Evolutionary conservation across 108 stramenopile genomes (phyloP).

Genomic region (Phaeodactylum tricornutum): DNA sequence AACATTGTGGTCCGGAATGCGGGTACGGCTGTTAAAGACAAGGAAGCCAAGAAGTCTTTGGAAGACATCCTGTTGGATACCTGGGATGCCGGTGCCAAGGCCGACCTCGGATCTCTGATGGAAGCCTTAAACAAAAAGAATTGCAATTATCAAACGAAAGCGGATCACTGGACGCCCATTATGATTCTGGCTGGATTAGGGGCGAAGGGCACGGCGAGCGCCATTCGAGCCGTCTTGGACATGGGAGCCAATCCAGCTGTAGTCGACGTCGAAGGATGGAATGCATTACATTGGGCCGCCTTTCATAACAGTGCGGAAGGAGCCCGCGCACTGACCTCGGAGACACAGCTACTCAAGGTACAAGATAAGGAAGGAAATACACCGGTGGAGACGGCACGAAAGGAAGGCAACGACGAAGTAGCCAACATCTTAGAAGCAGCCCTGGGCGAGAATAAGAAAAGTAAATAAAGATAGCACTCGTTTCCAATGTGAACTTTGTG

Average conservation of each 20-base stretch:
- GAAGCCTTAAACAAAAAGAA: conserved; percentile 48
- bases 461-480: conserved; percentile 4
- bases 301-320: conserved; percentile 70
- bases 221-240: conserved; percentile 43
- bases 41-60: conserved; percentile 21
- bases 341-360: conserved; percentile 28
- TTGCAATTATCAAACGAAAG: conserved; percentile 64
- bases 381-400: conserved; percentile 53
- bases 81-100: conserved; percentile 77
- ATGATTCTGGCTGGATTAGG: conserved; percentile 76
- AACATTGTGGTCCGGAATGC: conserved; percentile 39
- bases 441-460: conserved; percentile 8
- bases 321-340: conserved; percentile 48
- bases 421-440: conserved; percentile 48
- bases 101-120: conserved; percentile 58
- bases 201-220: conserved; percentile 31
- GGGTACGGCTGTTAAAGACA: neutral
- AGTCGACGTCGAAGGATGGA: conserved; percentile 79
- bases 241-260: conserved; percentile 66
- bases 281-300: conserved; percentile 79
- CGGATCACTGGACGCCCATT: conserved; percentile 76
- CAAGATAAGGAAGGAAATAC: conserved; percentile 84
- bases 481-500: no score
- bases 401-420: conserved; percentile 66
- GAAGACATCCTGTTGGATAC: conserved; percentile 78